These are phyloP conservation scores for Crithidia expoeki DNA, from an alignment of 208 protist genomes.

Conservation along the genomic window DNA sequence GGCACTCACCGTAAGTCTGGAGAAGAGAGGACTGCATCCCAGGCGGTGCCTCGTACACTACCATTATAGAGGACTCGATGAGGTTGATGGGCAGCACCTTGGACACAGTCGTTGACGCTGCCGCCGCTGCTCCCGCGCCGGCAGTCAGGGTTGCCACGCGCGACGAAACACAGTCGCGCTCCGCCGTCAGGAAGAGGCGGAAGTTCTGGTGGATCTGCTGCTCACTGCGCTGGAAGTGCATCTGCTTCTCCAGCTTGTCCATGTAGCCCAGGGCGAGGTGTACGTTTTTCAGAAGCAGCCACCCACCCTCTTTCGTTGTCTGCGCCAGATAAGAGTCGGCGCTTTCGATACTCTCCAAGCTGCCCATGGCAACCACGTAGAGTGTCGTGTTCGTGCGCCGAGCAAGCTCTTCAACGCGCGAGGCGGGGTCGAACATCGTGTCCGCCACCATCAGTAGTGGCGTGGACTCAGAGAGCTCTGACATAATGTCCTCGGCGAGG, in stretches of 20 bases:
- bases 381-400: constrained; percentile 54
- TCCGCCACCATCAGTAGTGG: constrained; percentile 89
- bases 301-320: constrained; percentile 86
- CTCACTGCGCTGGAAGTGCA: constrained; percentile 89
- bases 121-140: neutral
- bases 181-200: constrained; percentile 97
- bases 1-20: constrained; percentile 76
- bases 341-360: constrained; percentile 89
- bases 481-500: constrained; percentile 47
- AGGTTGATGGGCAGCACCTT: constrained; percentile 74
- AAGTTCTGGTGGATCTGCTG: constrained; percentile 85
- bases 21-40: constrained; percentile 95
- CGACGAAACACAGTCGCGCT: constrained; percentile 81
- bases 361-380: constrained; percentile 95
- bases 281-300: constrained; percentile 99
- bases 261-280: constrained; percentile 97
- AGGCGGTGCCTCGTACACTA: constrained; percentile 96
- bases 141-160: constrained; percentile 4
- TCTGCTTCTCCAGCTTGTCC: constrained; percentile 94
- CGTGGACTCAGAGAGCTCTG: constrained; percentile 61
- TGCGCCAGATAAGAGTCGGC: constrained; percentile 93
- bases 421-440: constrained; percentile 95
- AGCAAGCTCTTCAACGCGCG: constrained; percentile 91
- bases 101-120: too few species aligned
- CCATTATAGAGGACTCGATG: constrained; percentile 74